Evolutionary conservation across 169 alveolate genomes (phyloP), one percentile per base, ranked within the genome.

Genomic region (Miamiensis avidus): DNA sequence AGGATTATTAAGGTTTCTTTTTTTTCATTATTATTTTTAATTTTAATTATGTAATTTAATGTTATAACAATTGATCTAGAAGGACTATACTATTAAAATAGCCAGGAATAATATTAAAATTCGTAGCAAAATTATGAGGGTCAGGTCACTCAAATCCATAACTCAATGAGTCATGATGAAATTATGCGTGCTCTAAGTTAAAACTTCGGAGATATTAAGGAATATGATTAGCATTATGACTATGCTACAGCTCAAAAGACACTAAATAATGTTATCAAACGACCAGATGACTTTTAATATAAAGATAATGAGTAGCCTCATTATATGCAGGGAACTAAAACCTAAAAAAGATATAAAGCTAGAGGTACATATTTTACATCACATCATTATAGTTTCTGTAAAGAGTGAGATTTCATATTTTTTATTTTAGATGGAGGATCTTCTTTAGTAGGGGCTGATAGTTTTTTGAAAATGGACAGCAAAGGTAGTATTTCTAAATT

Each of bases 191-290:
- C 74, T 6, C 87, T 87, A 0, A 32, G 76, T 65, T 86, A 81
- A 30, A 30, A 74, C 4, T 81, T 86, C 29, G 90, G 87, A 30
- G 90, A 86, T 32, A 64, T 27, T 31, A 86, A 75, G 75, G 90
- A 86, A 31, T 86, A 86, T 65, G 90, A 86, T 6, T 85, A 85
- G 31, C 69, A 65, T 74, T 85, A 75, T 32, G 90, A 86, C 65
- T 81, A 81, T 31, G 65, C 78, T 11, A 81, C 81, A 49, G 90
- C 90, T 28, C 81, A 86, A 75, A 34, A 79, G 65, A 31, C 78
- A 74, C 32, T 86, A 32, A 81, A 86, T 81, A 86, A 84, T 86
- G 84, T 86, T 29, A 65, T 81, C 6, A 81, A 86, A 32, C 79
- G 78, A 33, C 87, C 86, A 6, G 87, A 86, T 30, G 65, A 64